phyloP scores from a whole-genome alignment of 345 rosid genomes.

The Citrus sp. region DNA sequence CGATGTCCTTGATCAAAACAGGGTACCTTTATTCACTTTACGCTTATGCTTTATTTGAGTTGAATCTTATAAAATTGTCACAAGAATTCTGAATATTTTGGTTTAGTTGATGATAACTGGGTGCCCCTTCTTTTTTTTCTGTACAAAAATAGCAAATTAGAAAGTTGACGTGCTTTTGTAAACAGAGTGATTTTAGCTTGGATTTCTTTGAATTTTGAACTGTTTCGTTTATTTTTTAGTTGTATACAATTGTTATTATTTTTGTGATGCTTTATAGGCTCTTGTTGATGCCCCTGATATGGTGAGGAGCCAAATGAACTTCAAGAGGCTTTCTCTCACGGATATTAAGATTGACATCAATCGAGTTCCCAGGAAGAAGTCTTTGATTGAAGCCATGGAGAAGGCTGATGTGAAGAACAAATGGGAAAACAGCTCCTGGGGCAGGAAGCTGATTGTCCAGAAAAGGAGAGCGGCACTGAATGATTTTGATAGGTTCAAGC shows the following conservation, averaged over 20 bases:
- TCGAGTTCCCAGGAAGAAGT: conserved; percentile 79
- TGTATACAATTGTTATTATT: no score
- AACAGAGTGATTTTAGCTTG: neutral
- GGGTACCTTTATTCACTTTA: conserved; percentile 31
- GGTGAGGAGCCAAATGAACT: conserved; percentile 90
- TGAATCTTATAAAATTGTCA: neutral
- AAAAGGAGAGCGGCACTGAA: conserved; percentile 65
- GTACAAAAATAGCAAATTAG: neutral
- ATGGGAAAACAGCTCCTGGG: conserved; percentile 88
- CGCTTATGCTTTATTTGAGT: neutral
- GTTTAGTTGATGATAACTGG: neutral
- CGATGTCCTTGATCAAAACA: conserved; percentile 86
- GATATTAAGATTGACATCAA: conserved; percentile 82
- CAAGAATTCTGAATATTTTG: neutral
- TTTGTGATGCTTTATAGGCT: conserved; percentile 46
- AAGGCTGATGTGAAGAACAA: conserved; percentile 83
- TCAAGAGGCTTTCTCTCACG: conserved; percentile 86
- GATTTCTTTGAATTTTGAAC: no score
- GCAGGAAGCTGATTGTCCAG: conserved; percentile 74
- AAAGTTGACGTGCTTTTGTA: neutral
- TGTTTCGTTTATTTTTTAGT: no score
- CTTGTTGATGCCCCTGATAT: conserved; percentile 92
- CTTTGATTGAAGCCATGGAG: conserved; percentile 84
- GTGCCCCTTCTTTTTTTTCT: neutral
- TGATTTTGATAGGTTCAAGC: conserved; percentile 80